Evolutionary conservation across 2,329 filamentous ascomycete genomes (phyloP).

Genomic region (Diaporthe citri): DNA sequence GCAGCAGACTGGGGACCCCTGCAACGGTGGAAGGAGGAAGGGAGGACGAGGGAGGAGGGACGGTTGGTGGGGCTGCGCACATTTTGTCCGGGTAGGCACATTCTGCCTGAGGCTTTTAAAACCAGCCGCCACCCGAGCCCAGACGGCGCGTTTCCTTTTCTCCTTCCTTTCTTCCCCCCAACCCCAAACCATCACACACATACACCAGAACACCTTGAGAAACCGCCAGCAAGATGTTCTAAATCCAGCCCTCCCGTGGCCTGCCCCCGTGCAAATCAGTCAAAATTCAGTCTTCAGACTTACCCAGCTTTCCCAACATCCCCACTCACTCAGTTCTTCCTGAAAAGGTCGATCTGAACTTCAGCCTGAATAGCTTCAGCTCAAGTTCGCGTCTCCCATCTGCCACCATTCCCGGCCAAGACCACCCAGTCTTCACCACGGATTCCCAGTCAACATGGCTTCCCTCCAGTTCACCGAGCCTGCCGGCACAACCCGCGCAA

Average conservation of each 20-base stretch:
- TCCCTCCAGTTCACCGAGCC: constrained; percentile 75
- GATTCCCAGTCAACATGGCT: constrained; percentile 86
- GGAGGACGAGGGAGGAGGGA: neutral
- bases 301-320: constrained; percentile 55
- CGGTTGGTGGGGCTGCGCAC: constrained; percentile 21
- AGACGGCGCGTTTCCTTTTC: constrained; percentile 32
- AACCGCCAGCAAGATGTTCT: constrained; percentile 68
- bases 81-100: constrained; percentile 8
- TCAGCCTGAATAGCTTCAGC: constrained; percentile 67
- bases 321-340: constrained; percentile 68
- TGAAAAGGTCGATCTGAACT: constrained; percentile 76
- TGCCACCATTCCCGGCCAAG: constrained; percentile 73
- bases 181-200: constrained; percentile 48
- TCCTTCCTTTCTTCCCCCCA: constrained; percentile 52
- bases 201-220: constrained; percentile 52
- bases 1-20: constrained; percentile 22
- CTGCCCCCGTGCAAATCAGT: constrained; percentile 49
- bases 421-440: constrained; percentile 85
- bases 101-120: constrained; percentile 31
- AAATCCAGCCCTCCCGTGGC: constrained; percentile 59
- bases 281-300: constrained; percentile 66
- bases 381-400: constrained; percentile 67
- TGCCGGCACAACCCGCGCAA: constrained; percentile 73
- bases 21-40: neutral
- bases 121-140: neutral